Conservation (phyloP, 495 filamentous ascomycete species). For the Penicillium desertorum region DNA sequence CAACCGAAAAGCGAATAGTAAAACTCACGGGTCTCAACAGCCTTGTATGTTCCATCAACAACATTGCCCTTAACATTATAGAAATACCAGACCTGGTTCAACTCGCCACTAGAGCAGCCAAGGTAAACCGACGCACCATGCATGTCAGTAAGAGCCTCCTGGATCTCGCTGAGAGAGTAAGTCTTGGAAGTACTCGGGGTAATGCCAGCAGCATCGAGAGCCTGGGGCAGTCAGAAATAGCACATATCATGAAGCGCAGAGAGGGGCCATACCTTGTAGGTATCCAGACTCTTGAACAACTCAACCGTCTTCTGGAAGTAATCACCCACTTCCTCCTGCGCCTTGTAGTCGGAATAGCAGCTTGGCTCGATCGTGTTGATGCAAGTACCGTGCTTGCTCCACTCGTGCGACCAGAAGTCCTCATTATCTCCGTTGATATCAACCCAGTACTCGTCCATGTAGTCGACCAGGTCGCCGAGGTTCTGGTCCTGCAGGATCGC, state of each 20-base stretch:
- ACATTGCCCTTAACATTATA: constrained; percentile 73
- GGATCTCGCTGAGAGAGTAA: constrained; percentile 61
- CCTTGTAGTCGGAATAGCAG: constrained; percentile 68
- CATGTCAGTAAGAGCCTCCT: constrained; percentile 55
- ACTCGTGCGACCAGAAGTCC: constrained; percentile 77
- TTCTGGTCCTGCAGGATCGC: constrained; percentile 57
- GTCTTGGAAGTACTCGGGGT: constrained; percentile 57
- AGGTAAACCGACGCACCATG: constrained; percentile 63
- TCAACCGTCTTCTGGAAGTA: constrained; percentile 57
- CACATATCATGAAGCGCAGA: neutral
- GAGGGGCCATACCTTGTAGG: constrained; percentile 50
- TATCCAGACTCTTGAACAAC: constrained; percentile 62
- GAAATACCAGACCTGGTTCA: constrained; percentile 75
- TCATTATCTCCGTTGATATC: constrained; percentile 59
- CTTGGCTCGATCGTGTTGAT: constrained; percentile 61
- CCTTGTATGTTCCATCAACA: constrained; percentile 66
- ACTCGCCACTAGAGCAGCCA: constrained; percentile 54
- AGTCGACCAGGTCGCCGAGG: constrained; percentile 57
- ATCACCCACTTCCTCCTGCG: constrained; percentile 59
- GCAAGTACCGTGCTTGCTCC: constrained; percentile 72
- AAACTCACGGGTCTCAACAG: constrained; percentile 50
- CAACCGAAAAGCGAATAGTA: neutral
- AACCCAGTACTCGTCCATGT: constrained; percentile 76
- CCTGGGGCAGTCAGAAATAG: constrained; percentile 29
- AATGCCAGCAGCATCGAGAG: constrained; percentile 63